Conservation (phyloP, 2,329 filamentous ascomycete genomes). For the Ceratocystis colombiana region DNA sequence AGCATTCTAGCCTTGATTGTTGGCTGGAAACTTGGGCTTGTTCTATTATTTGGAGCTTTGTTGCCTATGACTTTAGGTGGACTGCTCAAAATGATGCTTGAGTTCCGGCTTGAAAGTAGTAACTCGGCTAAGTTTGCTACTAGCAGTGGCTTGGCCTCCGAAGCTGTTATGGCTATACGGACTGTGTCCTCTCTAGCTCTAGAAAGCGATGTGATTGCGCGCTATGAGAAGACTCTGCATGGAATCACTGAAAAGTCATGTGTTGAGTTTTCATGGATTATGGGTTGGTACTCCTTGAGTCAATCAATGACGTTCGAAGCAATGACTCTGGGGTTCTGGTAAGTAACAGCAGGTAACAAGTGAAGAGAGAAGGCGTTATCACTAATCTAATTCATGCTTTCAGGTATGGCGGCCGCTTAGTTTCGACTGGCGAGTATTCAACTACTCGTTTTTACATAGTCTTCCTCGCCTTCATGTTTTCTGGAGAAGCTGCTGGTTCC, state of each 20-base stretch:
- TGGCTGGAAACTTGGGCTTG: constrained; percentile 44
- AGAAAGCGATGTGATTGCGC: constrained; percentile 36
- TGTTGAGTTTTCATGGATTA: constrained; percentile 33
- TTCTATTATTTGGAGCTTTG: constrained; percentile 39
- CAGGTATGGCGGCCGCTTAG: constrained; percentile 36
- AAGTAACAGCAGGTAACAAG: constrained; percentile 20
- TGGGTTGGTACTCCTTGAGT: constrained; percentile 36
- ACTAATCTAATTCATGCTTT: neutral
- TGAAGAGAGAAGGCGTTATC: neutral
- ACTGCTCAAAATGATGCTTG: constrained; percentile 41
- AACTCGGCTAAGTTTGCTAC: constrained; percentile 38
- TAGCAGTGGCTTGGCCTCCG: constrained; percentile 42
- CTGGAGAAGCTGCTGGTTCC: constrained; percentile 35
- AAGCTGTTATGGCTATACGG: constrained; percentile 41
- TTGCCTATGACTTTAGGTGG: constrained; percentile 39
- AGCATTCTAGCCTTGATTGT: constrained; percentile 38
- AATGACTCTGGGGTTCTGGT: constrained; percentile 37
- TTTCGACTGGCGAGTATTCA: constrained; percentile 40
- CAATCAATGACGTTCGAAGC: constrained; percentile 35
- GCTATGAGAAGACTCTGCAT: constrained; percentile 32
- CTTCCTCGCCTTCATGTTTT: constrained; percentile 43
- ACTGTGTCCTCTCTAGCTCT: constrained; percentile 42
- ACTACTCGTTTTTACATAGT: constrained; percentile 41
- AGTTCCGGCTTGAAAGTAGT: constrained; percentile 39
- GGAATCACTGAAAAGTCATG: constrained; percentile 32